Evolutionary conservation across 371 early-diverging fungal species (phyloP).

Genomic region (Coemansia linderi): DNA sequence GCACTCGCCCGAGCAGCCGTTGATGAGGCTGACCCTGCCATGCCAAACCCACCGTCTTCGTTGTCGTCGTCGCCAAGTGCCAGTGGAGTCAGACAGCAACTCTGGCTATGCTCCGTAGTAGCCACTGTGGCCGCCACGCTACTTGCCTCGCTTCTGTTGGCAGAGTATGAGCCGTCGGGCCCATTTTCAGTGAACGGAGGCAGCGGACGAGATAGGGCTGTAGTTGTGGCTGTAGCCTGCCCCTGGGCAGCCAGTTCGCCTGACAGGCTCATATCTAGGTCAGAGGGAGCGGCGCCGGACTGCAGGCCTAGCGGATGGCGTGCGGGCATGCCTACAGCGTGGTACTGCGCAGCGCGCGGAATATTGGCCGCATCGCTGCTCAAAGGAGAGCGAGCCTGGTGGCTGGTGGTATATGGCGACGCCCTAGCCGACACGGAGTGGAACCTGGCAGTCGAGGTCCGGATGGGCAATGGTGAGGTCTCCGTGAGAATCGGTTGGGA

Average conservation of each 20-base stretch:
- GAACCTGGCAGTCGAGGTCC: constrained; percentile 11
- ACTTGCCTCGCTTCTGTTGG: not conserved
- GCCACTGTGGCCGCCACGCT: not conserved
- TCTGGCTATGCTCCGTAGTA: not conserved
- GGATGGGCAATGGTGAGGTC: constrained; percentile 34
- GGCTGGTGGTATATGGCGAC: constrained; percentile 27
- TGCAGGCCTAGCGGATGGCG: constrained; percentile 50
- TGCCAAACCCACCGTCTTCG: not conserved
- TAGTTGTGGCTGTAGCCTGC: not conserved
- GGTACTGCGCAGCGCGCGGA: constrained; percentile 48
- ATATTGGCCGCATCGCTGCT: constrained; percentile 34
- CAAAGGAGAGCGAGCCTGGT: constrained; percentile 8
- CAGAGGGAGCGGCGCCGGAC: constrained; percentile 38
- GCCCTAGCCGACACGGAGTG: constrained; percentile 26
- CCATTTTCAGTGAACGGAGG: not conserved
- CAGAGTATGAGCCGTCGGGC: not conserved
- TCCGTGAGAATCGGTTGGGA: constrained; percentile 19
- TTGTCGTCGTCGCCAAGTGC: constrained; percentile 8
- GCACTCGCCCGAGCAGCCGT: constrained; percentile 1
- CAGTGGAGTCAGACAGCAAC: not conserved
- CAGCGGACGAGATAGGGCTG: not conserved
- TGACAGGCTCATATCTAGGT: not conserved
- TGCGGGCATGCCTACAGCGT: constrained; percentile 46
- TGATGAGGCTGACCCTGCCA: constrained; percentile 3
- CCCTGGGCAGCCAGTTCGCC: not conserved